Evolutionary conservation across 192 early-diverging fungal species (phyloP), one percentile per base, ranked within the genome.

Genomic region (Backusella sp.): DNA sequence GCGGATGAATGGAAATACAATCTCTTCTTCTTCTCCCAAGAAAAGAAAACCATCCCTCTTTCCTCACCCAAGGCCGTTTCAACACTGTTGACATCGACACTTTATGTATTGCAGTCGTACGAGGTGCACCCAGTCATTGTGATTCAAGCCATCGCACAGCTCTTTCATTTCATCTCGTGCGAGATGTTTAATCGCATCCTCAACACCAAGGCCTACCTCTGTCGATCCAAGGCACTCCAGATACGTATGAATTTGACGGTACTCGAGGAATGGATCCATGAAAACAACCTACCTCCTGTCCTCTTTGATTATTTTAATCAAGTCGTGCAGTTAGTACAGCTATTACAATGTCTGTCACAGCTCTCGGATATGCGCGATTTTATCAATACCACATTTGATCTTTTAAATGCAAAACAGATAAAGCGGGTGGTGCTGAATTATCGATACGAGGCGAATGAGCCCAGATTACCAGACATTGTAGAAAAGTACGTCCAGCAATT

Each of bases 111-210:
- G 70, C 85, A 90, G 62, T 83, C 88, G 8, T 92, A 93, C 74
- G 87, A 91, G 81, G 85, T 94, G 23, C 97, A 96, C 82, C 91
- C 90, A 4, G 80, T 82, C 17, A 91, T 97, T 68, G 82, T 90
- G 36, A 86, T 91, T 79, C 91, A 94, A 66, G 82, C 91, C 39
- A 76, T 96, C 53, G 83, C 88, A 28, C 94, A 97, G 82, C 71
- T 96, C 28, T 89, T 96, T 76, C 90, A 94, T 84, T 92, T 88
- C 75, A 79, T 96, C 32, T 89, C 91, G 35, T 87, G 88, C 67
- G 92, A 92, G 79, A 76, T 94, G 41, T 96, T 98, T 78, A 98
- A 98, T 83, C 89, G 89, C 15, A 92, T 98, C 77, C 83, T 98
- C 75, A 88, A 88, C 0, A 90, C 89, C 49, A 91, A 89, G 37